Evolutionary conservation across 2,329 filamentous ascomycete genomes (phyloP), one percentile per base, ranked within the genome.

Genomic region (Colletotrichum eleusines): DNA sequence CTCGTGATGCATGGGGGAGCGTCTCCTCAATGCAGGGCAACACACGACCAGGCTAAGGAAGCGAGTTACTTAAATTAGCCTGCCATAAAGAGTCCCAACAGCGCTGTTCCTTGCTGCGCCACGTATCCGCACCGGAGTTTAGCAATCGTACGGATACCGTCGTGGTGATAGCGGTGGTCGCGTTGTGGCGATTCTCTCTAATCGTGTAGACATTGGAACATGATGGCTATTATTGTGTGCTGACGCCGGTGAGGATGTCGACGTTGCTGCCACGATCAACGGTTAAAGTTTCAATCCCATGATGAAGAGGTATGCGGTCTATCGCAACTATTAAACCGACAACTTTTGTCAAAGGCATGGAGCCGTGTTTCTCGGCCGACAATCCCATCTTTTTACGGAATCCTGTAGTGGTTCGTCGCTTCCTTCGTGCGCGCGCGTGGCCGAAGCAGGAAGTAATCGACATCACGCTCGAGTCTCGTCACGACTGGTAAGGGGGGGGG

Each of bases 51-150:
- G 50, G 57, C 63, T 70, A 66, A 33, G 18, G 46, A 38, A n/a
- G 59, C 42, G 46, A 61, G 42, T 60, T 70, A 35, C 67, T 70
- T 66, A 57, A 55, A 61, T 70, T 70, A 70, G 67, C 48, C 67
- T 66, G 63, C 23, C 63, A 61, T 50, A 9, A 31, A 66, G n/a
- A 35, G 7, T 40, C 58, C 33, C 26, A 66, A 57, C 63, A 66
- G 18, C 38, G 63, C 38, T 35, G 55, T 23, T 33, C 67, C 63
- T 48, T 33, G 54, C n/a, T 54, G 20, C 38, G 14, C 53, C 61
- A 53, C 51, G 18, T 5, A 12, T 23, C 44, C 44, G 4, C 12
- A 23, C 44, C 8, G 44, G 4, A 9, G 42, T 44, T 18, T 44
- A 11, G 42, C 42, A 42, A 35, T 58, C 60, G 44, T 57, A 51